Percentiles rank a stretch among this genome's conserved stretches.
phyloP scores from a whole-genome alignment of 2,329 filamentous ascomycete genomes.

The Sporothrix pallida region DNA sequence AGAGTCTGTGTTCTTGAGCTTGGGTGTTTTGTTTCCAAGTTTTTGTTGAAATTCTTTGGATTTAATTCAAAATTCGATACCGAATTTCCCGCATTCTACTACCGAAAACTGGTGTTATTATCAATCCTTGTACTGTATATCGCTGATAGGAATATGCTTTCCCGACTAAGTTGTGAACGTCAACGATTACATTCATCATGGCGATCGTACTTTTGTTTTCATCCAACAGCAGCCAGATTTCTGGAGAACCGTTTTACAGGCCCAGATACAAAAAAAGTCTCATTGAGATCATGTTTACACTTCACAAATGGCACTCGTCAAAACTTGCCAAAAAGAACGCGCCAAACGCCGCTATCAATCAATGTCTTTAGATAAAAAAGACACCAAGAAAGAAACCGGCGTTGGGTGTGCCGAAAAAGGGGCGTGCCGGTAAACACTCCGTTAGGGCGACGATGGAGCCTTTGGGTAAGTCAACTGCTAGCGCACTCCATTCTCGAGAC shows the following conservation, averaged over 20 bases:
- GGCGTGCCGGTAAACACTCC: conserved; percentile 20
- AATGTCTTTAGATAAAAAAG: neutral
- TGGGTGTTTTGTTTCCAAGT: neutral
- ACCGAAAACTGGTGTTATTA: neutral
- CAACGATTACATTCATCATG: neutral
- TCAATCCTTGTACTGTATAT: neutral
- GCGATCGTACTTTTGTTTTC: neutral
- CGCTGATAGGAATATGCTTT: neutral
- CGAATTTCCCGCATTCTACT: neutral
- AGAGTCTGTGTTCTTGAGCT: neutral
- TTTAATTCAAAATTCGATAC: neutral
- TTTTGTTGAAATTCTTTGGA: neutral
- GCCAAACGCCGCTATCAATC: neutral
- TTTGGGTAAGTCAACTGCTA: neutral
- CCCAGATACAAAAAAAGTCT: neutral
- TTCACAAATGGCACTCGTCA: neutral
- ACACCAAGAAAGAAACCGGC: neutral
- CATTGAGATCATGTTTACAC: neutral
- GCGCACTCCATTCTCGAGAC: neutral
- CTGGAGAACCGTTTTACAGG: neutral
- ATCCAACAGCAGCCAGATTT: no score
- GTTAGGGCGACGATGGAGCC: neutral
- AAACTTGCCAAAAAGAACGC: neutral
- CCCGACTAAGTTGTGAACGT: neutral
- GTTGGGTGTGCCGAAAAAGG: conserved; percentile 10